A percentile compares a stretch with the other conserved stretches of the same genome.
Evolutionary conservation across 2,329 filamentous ascomycete species (phyloP).

Genomic region (Colletotrichum musae): DNA sequence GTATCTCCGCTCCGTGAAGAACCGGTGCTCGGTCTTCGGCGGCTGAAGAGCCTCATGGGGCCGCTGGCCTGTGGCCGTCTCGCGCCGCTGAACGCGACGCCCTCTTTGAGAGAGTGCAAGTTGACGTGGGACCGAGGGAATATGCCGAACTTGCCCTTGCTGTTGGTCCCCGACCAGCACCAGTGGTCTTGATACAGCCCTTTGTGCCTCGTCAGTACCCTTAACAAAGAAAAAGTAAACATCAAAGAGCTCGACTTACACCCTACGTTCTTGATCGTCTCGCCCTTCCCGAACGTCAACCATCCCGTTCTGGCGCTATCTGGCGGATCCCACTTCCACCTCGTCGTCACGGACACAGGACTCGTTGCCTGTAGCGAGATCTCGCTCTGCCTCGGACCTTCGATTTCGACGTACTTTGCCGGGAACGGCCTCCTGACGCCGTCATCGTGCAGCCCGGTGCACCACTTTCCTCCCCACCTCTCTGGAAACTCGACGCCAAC

Average conservation of each 20-base stretch:
- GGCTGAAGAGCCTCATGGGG: conserved; percentile 26
- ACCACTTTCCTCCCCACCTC: conserved; percentile 53
- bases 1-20: conserved; percentile 26
- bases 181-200: conserved; percentile 54
- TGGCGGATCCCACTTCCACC: conserved; percentile 50
- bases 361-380: conserved; percentile 31
- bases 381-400: conserved; percentile 44
- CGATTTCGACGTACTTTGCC: conserved; percentile 47
- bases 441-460: conserved; percentile 53
- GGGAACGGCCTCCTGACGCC: conserved; percentile 48
- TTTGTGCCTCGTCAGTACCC: conserved; percentile 23
- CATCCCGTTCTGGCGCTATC: conserved; percentile 38
- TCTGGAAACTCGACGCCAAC: conserved; percentile 52
- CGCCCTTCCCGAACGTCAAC: conserved; percentile 58
- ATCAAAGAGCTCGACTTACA: conserved; percentile 39
- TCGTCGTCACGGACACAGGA: conserved; percentile 42
- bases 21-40: conserved; percentile 7
- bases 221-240: no score
- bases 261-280: conserved; percentile 65
- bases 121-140: conserved; percentile 57
- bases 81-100: not conserved
- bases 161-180: conserved; percentile 58
- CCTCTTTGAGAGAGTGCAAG: conserved; percentile 40
- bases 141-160: conserved; percentile 55
- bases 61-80: conserved; percentile 16